Evolutionary conservation across 176 grass and related monocot species (phyloP).

Genomic region (Eragrostis nindensis): DNA sequence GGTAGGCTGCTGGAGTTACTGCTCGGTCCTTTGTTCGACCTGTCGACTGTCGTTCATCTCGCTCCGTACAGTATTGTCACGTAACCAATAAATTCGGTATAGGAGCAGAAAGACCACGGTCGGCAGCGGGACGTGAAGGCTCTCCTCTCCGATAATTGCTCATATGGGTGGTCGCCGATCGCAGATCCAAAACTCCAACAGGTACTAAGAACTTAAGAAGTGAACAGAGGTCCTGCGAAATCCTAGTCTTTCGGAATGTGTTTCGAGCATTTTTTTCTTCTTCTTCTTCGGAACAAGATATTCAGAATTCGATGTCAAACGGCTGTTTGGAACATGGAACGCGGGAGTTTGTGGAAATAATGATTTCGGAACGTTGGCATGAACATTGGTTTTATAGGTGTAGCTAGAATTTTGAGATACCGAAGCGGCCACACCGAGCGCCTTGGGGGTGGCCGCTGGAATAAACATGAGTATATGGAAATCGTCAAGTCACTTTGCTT

Average conservation of each 20-base stretch:
- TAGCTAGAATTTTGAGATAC: not conserved
- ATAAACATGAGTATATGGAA: no score
- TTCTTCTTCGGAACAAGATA: not conserved
- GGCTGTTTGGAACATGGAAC: not conserved
- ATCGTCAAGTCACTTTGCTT: no score
- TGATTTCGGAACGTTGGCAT: no score
- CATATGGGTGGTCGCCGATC: not conserved
- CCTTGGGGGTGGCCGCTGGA: no score
- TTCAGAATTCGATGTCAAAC: not conserved
- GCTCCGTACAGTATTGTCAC: not conserved
- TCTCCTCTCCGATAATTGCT: slow-evolving; percentile 34
- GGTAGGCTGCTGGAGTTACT: not conserved
- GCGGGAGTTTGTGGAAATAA: not conserved
- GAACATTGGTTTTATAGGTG: not conserved
- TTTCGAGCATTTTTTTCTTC: not conserved
- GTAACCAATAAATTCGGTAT: not conserved
- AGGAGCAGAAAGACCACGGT: not conserved
- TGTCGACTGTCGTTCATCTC: slow-evolving; percentile 19
- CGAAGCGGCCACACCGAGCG: no score
- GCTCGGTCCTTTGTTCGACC: not conserved
- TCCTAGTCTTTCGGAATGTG: not conserved
- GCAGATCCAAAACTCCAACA: no score
- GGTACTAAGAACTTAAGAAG: not conserved
- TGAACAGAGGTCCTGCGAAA: not conserved
- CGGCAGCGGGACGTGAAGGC: not conserved